Base-by-base conservation (phyloP, 257 asterid genomes). In the Solanum pinnatisectum region DNA sequence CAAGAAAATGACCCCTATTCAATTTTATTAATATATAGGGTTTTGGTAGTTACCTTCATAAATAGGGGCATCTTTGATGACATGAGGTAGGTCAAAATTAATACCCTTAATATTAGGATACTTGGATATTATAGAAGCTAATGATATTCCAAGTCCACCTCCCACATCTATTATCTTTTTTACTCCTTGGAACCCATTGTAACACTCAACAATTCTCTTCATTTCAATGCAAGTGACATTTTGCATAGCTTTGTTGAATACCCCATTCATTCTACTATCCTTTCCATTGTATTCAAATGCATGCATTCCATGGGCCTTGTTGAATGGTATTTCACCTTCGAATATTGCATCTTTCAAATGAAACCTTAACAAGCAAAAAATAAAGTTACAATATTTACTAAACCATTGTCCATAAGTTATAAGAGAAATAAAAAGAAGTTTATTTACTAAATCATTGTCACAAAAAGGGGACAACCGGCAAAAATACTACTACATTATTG, bases 121-220 rank as follows among this genome's bases (percentile, higher is more conserved):
- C 18, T 87, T 88, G 52, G 90, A 85, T 10, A 67, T 37, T 59
- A 88, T 88, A 23, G 30, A 33, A 63, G 67, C 68, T 27, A 88
- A 30, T 22, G 84, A 30, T 33, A 52, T 35, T 32, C 84, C 91
- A 44, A 87, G 63, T 32, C 91, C 90, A 27, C 92, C 92, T 14
- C 92, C 89, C 25, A 90, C 91, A 59, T 90, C 92, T 40, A 89
- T 79, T 5, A 85, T 25, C 59, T 89, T 63, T 71, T 46, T 72
- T n/a, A 85, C 78, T 18, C 70, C 85, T 5, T 90, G 74, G 59
- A 90, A 90, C 25, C 91, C 91, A 9, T 86, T 32, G 68, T 89
- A 89, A 10, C 60, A 40, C 74, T 87, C 86, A 36, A 89, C 83
- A 86, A 91, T 60, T 79, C 35, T 89, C 33, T 86, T 72, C 88